Evolutionary conservation across 1,284 basidiomycete genomes (phyloP).

Genomic region (Fomes fomentarius): DNA sequence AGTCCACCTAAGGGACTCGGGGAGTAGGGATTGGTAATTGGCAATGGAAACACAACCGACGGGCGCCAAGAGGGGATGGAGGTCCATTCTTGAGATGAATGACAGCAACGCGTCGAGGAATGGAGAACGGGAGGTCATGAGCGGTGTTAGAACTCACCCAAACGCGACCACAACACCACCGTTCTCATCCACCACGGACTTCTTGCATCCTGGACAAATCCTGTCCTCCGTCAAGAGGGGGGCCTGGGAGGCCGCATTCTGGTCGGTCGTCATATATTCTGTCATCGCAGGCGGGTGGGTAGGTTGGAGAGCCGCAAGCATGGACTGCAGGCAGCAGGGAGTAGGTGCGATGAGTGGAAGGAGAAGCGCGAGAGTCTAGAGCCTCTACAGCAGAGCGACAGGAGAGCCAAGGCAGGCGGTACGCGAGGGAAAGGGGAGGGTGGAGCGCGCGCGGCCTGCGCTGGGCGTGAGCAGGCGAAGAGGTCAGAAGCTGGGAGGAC

Average conservation of each 20-base stretch:
- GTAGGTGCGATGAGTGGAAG: not conserved
- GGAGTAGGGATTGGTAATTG: no score
- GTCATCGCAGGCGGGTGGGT: conserved; percentile 16
- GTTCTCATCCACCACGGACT: conserved; percentile 80
- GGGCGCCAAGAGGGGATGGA: not conserved
- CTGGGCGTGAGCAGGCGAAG: conserved; percentile 3
- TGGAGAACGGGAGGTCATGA: conserved; percentile 21
- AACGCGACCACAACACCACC: conserved; percentile 91
- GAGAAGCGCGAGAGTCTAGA: conserved; percentile 2
- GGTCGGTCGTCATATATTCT: conserved; percentile 13
- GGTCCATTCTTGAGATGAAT: not conserved
- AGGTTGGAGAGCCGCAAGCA: conserved; percentile 21
- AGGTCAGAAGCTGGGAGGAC: no score
- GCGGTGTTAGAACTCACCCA: conserved; percentile 57
- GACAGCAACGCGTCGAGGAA: conserved; percentile 1
- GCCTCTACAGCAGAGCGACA: no score
- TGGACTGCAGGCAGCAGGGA: not conserved
- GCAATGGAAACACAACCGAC: not conserved
- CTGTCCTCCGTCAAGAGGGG: conserved; percentile 54
- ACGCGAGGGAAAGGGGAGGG: not conserved
- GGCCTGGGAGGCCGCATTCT: conserved; percentile 10
- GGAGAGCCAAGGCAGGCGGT: not conserved
- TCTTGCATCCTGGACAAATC: conserved; percentile 84
- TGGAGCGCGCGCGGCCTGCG: conserved; percentile 16
- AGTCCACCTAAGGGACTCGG: no score